Base-by-base conservation (phyloP, 345 rosid species). In the Cochlearia excelsa region DNA sequence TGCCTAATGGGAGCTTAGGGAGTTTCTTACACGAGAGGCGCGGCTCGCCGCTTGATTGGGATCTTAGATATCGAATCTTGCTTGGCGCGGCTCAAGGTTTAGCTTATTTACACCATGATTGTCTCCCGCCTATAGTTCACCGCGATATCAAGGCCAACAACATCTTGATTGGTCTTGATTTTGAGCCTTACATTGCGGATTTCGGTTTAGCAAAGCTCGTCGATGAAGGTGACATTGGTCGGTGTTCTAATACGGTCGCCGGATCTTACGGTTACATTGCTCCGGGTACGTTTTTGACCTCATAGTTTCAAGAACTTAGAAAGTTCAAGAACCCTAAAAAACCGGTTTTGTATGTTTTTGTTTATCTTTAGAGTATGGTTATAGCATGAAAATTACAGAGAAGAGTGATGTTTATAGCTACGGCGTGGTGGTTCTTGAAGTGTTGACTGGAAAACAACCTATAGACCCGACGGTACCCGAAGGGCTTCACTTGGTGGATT, bases 221-320 rank as follows among this genome's bases (percentile, higher is more conserved):
- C 0, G 95, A 88, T 45, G 95, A 83, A 40, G 89, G 88, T 26
- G 94, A 92, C 63, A 83, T 83, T 53, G 87, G 84, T 16, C 78
- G 89, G 46, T 86, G 93, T 41, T 88, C 99, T 43, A 86, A 74
- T 67, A 88, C 95, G 2, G 84, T 93, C 6, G 97, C 95, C 48
- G 97, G 99, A 40, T 93, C 99, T 26, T 86, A 84, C 46, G 99
- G 99, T 64, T 93, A 89, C 59, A 93, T 93, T 54, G 99, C 99
- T 66, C 99, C 95, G 34, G 97, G 99, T 93, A 26, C 31, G 3
- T 37, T 46, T 29, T 11, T 45, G 27, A 27, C 9, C 2, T 2
- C 4, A 59, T 10, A 26, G 29, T 30, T 47, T 38, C 7, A 3
- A 48, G 35, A 42, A 34, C 7, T 42, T 33, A 4, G 4, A 53